A percentile compares a stretch with the other conserved stretches of the same genome.
Conservation (phyloP, 495 filamentous ascomycete genomes). For the Daldinia loculata region DNA sequence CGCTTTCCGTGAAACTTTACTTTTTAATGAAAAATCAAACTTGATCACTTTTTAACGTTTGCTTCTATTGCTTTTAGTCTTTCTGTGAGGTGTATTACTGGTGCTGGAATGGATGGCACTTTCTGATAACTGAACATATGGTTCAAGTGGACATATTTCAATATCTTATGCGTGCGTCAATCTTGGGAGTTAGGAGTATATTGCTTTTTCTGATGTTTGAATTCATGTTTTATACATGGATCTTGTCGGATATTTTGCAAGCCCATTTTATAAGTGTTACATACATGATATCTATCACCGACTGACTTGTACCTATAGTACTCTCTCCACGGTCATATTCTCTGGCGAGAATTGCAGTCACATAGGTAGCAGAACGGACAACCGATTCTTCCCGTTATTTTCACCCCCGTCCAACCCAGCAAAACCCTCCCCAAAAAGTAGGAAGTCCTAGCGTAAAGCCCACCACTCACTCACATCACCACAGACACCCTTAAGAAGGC, state of each 20-base stretch:
- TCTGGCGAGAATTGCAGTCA: neutral
- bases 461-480: neutral
- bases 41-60: neutral
- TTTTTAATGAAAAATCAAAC: neutral
- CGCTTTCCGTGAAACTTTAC: neutral
- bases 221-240: slow-evolving; percentile 3
- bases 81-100: neutral
- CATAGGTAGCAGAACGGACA: neutral
- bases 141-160: neutral
- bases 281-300: neutral
- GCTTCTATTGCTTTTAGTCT: too few species aligned
- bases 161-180: neutral
- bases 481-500: slow-evolving; percentile 26
- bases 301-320: neutral
- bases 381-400: neutral
- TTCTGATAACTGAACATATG: neutral
- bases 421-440: neutral
- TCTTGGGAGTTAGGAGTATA: neutral
- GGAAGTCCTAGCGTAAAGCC: neutral
- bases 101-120: neutral
- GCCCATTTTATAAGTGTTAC: neutral
- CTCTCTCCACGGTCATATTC: neutral
- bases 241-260: neutral
- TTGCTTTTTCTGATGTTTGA: neutral
- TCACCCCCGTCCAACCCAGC: neutral